Conservation (phyloP, 1,284 basidiomycete genomes). For the Malassezia psittaci region DNA sequence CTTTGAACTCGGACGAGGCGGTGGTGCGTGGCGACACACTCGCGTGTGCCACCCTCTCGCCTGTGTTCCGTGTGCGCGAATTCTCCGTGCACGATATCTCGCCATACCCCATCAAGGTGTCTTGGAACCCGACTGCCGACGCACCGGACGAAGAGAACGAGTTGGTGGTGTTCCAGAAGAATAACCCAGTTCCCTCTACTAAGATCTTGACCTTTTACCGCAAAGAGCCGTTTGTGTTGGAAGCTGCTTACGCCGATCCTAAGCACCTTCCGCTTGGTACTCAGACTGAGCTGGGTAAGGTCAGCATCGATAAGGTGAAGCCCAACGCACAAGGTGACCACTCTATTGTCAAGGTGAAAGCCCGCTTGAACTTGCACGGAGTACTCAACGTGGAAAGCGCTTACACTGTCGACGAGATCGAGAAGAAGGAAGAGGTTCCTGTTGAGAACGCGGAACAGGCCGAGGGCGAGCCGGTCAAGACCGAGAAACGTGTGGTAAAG, state of each 20-base stretch:
- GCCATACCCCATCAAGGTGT: constrained; percentile 47
- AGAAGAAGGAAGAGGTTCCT: constrained; percentile 46
- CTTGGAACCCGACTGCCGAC: constrained; percentile 45
- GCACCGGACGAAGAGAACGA: constrained; percentile 47
- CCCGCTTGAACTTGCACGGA: constrained; percentile 45
- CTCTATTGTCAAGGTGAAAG: constrained; percentile 48
- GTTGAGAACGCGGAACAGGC: constrained; percentile 25
- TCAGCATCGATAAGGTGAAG: constrained; percentile 42
- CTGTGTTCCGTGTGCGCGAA: constrained; percentile 46
- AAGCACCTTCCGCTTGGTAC: constrained; percentile 35
- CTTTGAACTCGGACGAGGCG: constrained; percentile 47
- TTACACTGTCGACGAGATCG: constrained; percentile 46
- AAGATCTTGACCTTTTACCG: constrained; percentile 48
- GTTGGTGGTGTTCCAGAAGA: constrained; percentile 45
- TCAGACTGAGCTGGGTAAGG: constrained; percentile 44
- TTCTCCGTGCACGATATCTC: constrained; percentile 45
- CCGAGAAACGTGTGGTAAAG: constrained; percentile 45
- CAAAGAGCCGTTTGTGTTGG: constrained; percentile 45
- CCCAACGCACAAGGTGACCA: constrained; percentile 45
- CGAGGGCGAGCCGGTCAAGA: constrained; percentile 32
- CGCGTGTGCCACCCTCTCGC: constrained; percentile 45
- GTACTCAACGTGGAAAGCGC: constrained; percentile 46
- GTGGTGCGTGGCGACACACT: constrained; percentile 45
- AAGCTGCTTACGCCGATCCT: constrained; percentile 39
- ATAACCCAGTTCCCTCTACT: constrained; percentile 47